A percentile compares a stretch with the other conserved stretches of the same genome.
phyloP scores from a whole-genome alignment of 2,329 filamentous ascomycete genomes.

The Xylariaceae sp. region DNA sequence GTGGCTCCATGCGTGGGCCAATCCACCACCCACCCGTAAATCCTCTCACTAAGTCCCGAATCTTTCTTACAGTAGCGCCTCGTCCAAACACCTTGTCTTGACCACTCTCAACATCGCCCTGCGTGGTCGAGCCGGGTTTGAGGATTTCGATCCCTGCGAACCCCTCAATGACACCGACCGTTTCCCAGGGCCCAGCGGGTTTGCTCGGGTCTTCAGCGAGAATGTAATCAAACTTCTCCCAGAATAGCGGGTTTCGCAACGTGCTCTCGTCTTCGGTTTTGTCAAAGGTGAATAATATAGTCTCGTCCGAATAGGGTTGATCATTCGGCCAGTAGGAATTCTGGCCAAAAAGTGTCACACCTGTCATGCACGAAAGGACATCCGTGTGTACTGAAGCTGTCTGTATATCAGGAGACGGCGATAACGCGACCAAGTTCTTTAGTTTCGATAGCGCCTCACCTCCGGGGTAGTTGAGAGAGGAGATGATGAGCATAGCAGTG shows the following conservation, averaged over 20 bases:
- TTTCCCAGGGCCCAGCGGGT: constrained; percentile 59
- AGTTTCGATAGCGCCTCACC: constrained; percentile 74
- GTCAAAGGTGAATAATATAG: constrained; percentile 55
- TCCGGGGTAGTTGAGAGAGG: constrained; percentile 91
- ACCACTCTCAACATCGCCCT: constrained; percentile 32
- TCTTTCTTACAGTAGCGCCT: constrained; percentile 47
- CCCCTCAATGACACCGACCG: constrained; percentile 61
- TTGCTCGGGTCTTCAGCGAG: constrained; percentile 59
- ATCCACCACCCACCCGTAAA: constrained; percentile 68
- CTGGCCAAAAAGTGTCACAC: constrained; percentile 69
- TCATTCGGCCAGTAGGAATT: constrained; percentile 43
- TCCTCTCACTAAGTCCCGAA: constrained; percentile 50
- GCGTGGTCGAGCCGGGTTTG: constrained; percentile 48
- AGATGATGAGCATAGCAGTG: constrained; percentile 73
- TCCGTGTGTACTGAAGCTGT: constrained; percentile 64
- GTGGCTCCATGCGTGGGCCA: constrained; percentile 65
- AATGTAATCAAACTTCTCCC: constrained; percentile 68
- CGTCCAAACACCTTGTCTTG: constrained; percentile 50
- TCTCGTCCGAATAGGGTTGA: constrained; percentile 31
- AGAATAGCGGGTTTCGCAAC: constrained; percentile 60
- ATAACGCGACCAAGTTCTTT: constrained; percentile 46
- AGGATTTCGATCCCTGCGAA: constrained; percentile 65
- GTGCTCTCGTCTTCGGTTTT: constrained; percentile 62
- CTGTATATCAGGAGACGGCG: constrained; percentile 37
- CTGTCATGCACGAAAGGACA: constrained; percentile 73